Evolutionary conservation across 768 basidiomycete species (phyloP).

Genomic region (Pulveroboletus ravenelii): DNA sequence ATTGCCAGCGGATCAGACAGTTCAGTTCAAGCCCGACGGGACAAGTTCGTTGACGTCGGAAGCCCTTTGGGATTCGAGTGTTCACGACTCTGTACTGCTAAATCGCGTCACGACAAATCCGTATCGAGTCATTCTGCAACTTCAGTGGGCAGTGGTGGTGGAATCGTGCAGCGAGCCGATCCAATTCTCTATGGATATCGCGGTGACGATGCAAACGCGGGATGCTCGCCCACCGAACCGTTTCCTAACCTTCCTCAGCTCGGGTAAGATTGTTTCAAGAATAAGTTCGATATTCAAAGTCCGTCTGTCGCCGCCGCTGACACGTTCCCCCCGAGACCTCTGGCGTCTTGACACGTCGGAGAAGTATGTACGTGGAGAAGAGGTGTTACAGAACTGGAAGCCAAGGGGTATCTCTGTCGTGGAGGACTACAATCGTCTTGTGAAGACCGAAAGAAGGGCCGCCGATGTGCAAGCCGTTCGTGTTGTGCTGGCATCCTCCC

Average conservation of each 20-base stretch:
- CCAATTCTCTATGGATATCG: slow-evolving; percentile 85
- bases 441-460: slow-evolving; percentile 64
- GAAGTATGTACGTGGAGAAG: slow-evolving; percentile 94
- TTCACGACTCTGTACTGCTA: slow-evolving; percentile 80
- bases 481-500: slow-evolving; percentile 60
- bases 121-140: slow-evolving; percentile 75
- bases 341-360: slow-evolving; percentile 95
- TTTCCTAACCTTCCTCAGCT: slow-evolving; percentile 70
- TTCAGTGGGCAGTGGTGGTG: slow-evolving; percentile 76
- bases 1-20: slow-evolving; percentile 61
- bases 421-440: slow-evolving; percentile 76
- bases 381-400: slow-evolving; percentile 76
- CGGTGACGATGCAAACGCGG: slow-evolving; percentile 76
- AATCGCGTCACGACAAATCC: slow-evolving; percentile 78
- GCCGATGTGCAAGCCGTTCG: slow-evolving; percentile 90
- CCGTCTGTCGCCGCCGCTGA: slow-evolving; percentile 75
- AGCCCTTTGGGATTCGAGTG: slow-evolving; percentile 89
- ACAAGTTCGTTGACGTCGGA: slow-evolving; percentile 65
- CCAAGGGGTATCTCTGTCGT: slow-evolving; percentile 86
- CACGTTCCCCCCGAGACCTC: slow-evolving; percentile 81
- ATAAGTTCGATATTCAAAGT: slow-evolving; percentile 83
- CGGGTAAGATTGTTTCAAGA: slow-evolving; percentile 71
- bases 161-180: slow-evolving; percentile 81
- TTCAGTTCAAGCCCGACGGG: slow-evolving; percentile 82
- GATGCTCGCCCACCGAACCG: slow-evolving; percentile 82